Percentiles rank a stretch among this genome's conserved stretches.
phyloP scores from a whole-genome alignment of 164 flowering plant species.

The Magnolia changhungtana region DNA sequence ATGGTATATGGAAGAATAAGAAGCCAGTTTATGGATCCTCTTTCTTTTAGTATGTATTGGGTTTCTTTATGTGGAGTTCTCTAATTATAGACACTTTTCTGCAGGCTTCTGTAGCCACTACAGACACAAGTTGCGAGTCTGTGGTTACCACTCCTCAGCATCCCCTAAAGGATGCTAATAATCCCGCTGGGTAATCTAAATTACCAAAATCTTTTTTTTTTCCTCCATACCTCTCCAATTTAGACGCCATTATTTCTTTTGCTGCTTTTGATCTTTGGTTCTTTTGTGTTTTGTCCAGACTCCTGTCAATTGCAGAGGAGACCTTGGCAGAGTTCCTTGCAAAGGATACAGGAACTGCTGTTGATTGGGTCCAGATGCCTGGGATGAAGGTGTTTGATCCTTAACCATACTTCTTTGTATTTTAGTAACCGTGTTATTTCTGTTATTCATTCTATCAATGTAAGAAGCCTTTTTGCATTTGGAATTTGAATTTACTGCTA shows the following conservation, averaged over 20 bases:
- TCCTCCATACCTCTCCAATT: not conserved
- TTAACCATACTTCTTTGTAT: not conserved
- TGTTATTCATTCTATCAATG: not conserved
- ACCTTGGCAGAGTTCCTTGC: constrained; percentile 86
- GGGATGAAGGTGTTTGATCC: constrained; percentile 69
- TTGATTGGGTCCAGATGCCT: constrained; percentile 93
- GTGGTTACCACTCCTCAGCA: no score
- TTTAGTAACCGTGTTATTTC: not conserved
- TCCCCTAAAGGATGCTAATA: no score
- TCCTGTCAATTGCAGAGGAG: constrained; percentile 77
- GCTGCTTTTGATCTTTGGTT: not conserved
- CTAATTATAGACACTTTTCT: no score
- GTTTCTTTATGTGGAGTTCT: no score
- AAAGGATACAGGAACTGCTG: constrained; percentile 92
- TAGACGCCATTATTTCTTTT: not conserved
- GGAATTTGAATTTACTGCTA: not conserved
- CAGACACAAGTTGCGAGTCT: no score
- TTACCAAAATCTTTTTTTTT: not conserved
- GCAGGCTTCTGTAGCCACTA: no score
- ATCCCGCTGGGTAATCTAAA: no score
- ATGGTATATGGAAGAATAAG: no score
- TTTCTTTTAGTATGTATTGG: no score
- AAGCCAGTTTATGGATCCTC: no score
- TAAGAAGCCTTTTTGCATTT: not conserved
- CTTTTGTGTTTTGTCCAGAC: constrained; percentile 35